Base-by-base conservation (phyloP, 495 filamentous ascomycete species). In the Physcia stellaris region DNA sequence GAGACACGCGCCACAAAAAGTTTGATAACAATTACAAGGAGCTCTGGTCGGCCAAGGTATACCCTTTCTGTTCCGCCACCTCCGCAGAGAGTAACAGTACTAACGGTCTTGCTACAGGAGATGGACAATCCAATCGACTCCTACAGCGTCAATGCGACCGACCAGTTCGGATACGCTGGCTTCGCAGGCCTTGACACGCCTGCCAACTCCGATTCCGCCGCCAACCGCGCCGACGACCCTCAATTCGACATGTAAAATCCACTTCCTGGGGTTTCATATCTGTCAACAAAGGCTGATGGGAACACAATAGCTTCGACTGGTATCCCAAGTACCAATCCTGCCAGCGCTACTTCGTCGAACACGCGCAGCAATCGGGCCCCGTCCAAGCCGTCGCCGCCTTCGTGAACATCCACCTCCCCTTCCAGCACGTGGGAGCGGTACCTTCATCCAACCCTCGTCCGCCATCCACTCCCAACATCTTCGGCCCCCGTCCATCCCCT, bases 241-340 rank as follows among this genome's bases (percentile, higher is more conserved):
- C 62, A 59, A 37, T 64, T 68, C 28, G 37, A 40, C 27, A 49
- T 36, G n/a, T n/a, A n/a, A n/a, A n/a, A n/a, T n/a, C n/a, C 11
- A 37, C n/a, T 29, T 11, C 29, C 2, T 32, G 19, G 18, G 22
- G 24, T n/a, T 42, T 26, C 11, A 18, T n/a, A 11, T 18, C 4
- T 5, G 6, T 43, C 15, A 43, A 15, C n/a, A 4, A 10, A 7
- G 19, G 48, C 51, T 19, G 52, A 60, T 30, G 64, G 39, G 84
- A 86, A 56, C 88, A 94, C 57, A 79, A 95, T n/a, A n/a, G n/a
- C 41, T 75, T 95, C 55, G 80, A 85, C 41, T 98, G 90, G 90
- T 82, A 93, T 52, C 85, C 86, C 12, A 75, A 79, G 35, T 94
- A 94, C 59, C 83, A 88, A 55, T 84, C 75, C 47, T 98, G 90